These are phyloP conservation scores for Botryotinia calthae DNA, from an alignment of 2,329 filamentous ascomycete genomes.

Conservation along the genomic window DNA sequence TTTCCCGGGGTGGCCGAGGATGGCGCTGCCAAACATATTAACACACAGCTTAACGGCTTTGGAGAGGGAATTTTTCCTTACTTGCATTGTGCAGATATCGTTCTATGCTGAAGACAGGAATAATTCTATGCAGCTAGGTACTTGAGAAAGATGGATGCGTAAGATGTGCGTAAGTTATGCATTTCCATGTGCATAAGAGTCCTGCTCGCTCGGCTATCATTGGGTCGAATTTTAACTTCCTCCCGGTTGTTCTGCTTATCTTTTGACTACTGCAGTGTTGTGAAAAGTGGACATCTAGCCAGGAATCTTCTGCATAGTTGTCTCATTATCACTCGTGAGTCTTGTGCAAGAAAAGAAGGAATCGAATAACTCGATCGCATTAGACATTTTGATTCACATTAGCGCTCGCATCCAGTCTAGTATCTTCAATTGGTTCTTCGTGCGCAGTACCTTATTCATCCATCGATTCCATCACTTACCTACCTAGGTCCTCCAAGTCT, in stretches of 20 bases:
- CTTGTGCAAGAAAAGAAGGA: neutral
- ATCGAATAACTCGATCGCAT: neutral
- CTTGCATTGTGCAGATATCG: slow-evolving; percentile 11
- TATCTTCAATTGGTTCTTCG: neutral
- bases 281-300: neutral
- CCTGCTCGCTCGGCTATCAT: neutral
- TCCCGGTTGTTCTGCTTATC: neutral
- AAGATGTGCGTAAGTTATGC: neutral
- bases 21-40: neutral
- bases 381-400: neutral
- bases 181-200: neutral
- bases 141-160: neutral
- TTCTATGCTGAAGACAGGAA: slow-evolving; percentile 6
- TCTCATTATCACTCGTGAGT: neutral
- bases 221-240: neutral
- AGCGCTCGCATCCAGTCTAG: neutral
- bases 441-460: neutral
- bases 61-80: neutral
- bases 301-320: neutral
- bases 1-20: slow-evolving; percentile 13
- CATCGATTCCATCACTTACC: neutral
- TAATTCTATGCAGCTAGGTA: slow-evolving; percentile 2
- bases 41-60: neutral
- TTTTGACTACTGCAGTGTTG: neutral
- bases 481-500: neutral